These are phyloP conservation scores for Ogataea naganishii DNA, from an alignment of 805 yeast species.

Conservation along the genomic window DNA sequence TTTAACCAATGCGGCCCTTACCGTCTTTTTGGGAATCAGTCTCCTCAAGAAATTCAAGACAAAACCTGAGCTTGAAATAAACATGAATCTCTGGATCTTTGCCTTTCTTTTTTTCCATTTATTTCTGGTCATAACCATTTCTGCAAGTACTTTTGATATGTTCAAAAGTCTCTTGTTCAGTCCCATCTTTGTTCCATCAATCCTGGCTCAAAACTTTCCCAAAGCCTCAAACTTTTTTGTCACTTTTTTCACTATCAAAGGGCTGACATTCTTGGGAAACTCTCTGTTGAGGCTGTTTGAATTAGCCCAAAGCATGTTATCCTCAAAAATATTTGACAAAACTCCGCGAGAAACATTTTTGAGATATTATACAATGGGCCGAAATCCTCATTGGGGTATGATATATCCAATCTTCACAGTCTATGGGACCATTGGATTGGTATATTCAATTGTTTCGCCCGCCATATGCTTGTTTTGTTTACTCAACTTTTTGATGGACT, in stretches of 20 bases:
- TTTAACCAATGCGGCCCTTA: constrained; percentile 55
- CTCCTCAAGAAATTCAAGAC: constrained; percentile 51
- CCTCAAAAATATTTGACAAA: constrained; percentile 29
- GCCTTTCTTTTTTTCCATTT: constrained; percentile 73
- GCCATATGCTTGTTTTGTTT: constrained; percentile 54
- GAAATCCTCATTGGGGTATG: constrained; percentile 66
- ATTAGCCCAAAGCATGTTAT: constrained; percentile 31
- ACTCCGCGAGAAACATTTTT: constrained; percentile 56
- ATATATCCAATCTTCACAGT: constrained; percentile 70
- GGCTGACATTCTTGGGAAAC: constrained; percentile 68
- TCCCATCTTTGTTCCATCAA: constrained; percentile 64
- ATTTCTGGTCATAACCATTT: constrained; percentile 75
- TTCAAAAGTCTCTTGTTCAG: constrained; percentile 52
- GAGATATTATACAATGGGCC: constrained; percentile 34
- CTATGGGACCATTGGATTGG: constrained; percentile 67
- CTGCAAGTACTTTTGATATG: constrained; percentile 65
- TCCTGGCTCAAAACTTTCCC: constrained; percentile 73
- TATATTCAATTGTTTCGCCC: constrained; percentile 76
- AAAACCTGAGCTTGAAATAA: constrained; percentile 55
- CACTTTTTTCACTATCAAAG: constrained; percentile 66
- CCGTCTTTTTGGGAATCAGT: constrained; percentile 45
- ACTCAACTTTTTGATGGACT: constrained; percentile 46
- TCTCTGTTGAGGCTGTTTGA: constrained; percentile 53
- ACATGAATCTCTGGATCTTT: constrained; percentile 71
- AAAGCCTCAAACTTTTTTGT: constrained; percentile 82